phyloP scores from a whole-genome alignment of 1,284 basidiomycete species.

The Trichosporon ovoides region DNA sequence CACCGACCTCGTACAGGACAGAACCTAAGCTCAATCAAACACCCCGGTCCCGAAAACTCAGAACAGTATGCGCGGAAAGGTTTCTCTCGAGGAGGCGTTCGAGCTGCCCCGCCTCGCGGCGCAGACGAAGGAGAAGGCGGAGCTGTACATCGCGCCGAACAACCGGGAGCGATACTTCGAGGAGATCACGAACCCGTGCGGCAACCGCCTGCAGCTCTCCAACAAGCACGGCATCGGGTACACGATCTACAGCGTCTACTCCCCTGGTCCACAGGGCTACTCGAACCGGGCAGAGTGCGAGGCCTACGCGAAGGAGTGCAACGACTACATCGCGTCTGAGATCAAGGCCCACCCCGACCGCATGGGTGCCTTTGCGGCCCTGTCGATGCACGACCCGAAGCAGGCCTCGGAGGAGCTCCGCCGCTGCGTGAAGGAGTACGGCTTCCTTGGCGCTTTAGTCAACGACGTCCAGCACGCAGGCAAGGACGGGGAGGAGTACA shows the following conservation, averaged over 20 bases:
- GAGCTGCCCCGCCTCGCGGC: constrained; percentile 18
- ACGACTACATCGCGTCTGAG: constrained; percentile 27
- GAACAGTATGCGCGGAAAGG: constrained; percentile 25
- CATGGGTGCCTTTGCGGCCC: constrained; percentile 41
- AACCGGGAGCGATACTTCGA: constrained; percentile 26
- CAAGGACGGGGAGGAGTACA: constrained; percentile 23
- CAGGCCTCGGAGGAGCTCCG: constrained; percentile 37
- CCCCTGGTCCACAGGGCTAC: constrained; percentile 20
- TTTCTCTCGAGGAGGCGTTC: constrained; percentile 23
- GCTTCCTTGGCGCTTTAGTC: constrained; percentile 32
- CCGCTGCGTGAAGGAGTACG: constrained; percentile 36
- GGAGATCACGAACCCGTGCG: constrained; percentile 23
- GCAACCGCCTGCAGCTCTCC: constrained; percentile 21
- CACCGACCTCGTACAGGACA: no score
- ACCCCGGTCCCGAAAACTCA: neutral
- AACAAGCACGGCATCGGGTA: constrained; percentile 27
- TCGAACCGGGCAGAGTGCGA: constrained; percentile 20
- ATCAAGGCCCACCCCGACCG: constrained; percentile 34
- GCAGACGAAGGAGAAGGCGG: constrained; percentile 23
- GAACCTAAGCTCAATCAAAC: no score
- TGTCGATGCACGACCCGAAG: constrained; percentile 43
- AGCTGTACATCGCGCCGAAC: constrained; percentile 21
- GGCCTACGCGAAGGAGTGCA: constrained; percentile 19
- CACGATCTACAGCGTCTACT: constrained; percentile 24
- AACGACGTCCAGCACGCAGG: constrained; percentile 33